Conservation (phyloP, 768 basidiomycete genomes). For the Tricholoma sp. region DNA sequence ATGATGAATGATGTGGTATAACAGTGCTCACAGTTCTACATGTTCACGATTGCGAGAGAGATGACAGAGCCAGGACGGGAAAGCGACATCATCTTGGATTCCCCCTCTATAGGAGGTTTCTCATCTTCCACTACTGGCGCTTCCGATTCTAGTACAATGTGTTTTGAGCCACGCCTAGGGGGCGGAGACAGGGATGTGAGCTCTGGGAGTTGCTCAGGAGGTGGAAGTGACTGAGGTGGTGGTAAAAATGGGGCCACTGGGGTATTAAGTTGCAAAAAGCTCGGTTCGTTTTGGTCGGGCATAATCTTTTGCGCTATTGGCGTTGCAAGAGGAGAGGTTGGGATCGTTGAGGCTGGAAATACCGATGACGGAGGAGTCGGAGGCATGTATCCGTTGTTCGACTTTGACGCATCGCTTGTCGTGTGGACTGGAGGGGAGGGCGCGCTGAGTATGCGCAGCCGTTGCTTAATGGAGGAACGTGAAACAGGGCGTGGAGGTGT, state of each 20-base stretch:
- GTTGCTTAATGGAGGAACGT: conserved; percentile 50
- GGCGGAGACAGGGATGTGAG: conserved; percentile 57
- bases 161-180: conserved; percentile 55
- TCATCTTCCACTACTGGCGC: conserved; percentile 18
- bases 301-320: conserved; percentile 67
- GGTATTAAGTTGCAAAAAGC: conserved; percentile 54
- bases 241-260: conserved; percentile 36
- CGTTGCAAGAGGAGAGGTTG: conserved; percentile 32
- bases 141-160: conserved; percentile 32
- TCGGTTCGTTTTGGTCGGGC: conserved; percentile 44
- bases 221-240: conserved; percentile 22
- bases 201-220: conserved; percentile 23
- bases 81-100: conserved; percentile 30
- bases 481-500: conserved; percentile 37
- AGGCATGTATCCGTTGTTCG: background rate
- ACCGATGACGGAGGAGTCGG: background rate
- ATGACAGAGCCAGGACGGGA: conserved; percentile 49
- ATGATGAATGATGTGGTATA: background rate
- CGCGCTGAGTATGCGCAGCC: conserved; percentile 64
- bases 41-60: conserved; percentile 45
- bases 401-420: background rate
- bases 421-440: conserved; percentile 31
- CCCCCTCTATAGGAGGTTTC: conserved; percentile 22
- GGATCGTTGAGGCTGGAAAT: background rate
- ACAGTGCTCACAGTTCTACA: conserved; percentile 25